Percentiles rank a stretch among this genome's conserved stretches.
phyloP scores from a whole-genome alignment of 371 early-diverging fungal species.

The Mortierella sp. region DNA sequence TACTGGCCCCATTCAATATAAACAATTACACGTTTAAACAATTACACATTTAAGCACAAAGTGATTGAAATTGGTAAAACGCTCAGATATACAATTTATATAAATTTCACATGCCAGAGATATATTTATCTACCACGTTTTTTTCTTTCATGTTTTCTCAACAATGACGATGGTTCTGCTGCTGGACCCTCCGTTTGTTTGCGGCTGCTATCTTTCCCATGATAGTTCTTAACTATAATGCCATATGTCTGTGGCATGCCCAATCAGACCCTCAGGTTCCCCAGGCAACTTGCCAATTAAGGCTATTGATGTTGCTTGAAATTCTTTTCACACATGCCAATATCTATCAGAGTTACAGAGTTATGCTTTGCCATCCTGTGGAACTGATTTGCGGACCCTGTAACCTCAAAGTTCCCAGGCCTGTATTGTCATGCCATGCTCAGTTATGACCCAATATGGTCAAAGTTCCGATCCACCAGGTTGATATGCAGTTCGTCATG shows the following conservation, averaged over 20 bases:
- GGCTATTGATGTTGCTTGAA: background rate
- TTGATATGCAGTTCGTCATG: background rate
- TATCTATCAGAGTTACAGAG: background rate
- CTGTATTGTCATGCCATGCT: background rate
- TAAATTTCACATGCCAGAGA: slow-evolving; percentile 15
- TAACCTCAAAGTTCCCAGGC: slow-evolving; percentile 1
- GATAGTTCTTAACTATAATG: background rate
- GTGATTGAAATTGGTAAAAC: background rate
- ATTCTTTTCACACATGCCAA: background rate
- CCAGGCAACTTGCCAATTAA: background rate
- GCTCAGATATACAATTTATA: slow-evolving; percentile 1
- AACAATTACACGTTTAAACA: no score
- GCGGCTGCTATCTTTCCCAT: background rate
- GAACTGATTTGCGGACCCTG: background rate
- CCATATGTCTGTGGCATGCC: slow-evolving; percentile 1
- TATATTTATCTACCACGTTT: slow-evolving; percentile 10
- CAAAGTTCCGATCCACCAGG: background rate
- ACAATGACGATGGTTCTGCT: background rate
- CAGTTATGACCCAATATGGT: background rate
- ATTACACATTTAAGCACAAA: background rate
- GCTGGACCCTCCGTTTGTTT: background rate
- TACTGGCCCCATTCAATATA: background rate
- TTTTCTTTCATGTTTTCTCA: background rate
- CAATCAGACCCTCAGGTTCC: background rate
- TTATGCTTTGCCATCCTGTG: background rate